These are phyloP conservation scores for Phellinidium pouzarii DNA, from an alignment of 1,284 basidiomycete species.

Conservation along the genomic window DNA sequence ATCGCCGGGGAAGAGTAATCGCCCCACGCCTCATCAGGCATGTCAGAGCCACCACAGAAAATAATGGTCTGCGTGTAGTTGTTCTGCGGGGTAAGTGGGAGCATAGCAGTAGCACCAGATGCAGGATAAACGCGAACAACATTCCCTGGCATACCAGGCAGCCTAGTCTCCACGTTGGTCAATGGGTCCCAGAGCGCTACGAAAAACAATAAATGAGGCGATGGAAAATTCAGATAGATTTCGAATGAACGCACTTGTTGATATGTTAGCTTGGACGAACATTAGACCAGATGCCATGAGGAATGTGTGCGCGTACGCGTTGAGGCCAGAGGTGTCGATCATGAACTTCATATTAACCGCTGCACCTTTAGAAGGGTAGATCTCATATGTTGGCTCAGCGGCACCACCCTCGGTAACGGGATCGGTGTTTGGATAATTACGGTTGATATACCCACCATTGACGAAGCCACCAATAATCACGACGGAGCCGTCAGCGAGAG, in stretches of 20 bases:
- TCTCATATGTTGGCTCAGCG: slow-evolving; percentile 69
- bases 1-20: slow-evolving; percentile 64
- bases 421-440: slow-evolving; percentile 67
- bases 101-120: slow-evolving; percentile 84
- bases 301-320: slow-evolving; percentile 84
- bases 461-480: slow-evolving; percentile 77
- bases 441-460: slow-evolving; percentile 85
- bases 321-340: slow-evolving; percentile 78
- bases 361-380: slow-evolving; percentile 65
- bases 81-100: slow-evolving; percentile 86
- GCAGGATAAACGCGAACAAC: slow-evolving; percentile 89
- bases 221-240: background rate
- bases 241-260: slow-evolving; percentile 48
- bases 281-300: slow-evolving; percentile 80
- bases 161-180: slow-evolving; percentile 52
- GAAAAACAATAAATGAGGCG: slow-evolving; percentile 17
- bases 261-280: slow-evolving; percentile 82
- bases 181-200: slow-evolving; percentile 58
- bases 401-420: slow-evolving; percentile 60
- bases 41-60: slow-evolving; percentile 84
- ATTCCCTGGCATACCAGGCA: slow-evolving; percentile 56
- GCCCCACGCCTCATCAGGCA: slow-evolving; percentile 66
- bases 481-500: slow-evolving; percentile 60
- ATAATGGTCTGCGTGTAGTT: slow-evolving; percentile 81
- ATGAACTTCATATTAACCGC: slow-evolving; percentile 73